Base-by-base conservation (phyloP, 2,329 filamentous ascomycete genomes). In the Colletotrichum spinosum region DNA sequence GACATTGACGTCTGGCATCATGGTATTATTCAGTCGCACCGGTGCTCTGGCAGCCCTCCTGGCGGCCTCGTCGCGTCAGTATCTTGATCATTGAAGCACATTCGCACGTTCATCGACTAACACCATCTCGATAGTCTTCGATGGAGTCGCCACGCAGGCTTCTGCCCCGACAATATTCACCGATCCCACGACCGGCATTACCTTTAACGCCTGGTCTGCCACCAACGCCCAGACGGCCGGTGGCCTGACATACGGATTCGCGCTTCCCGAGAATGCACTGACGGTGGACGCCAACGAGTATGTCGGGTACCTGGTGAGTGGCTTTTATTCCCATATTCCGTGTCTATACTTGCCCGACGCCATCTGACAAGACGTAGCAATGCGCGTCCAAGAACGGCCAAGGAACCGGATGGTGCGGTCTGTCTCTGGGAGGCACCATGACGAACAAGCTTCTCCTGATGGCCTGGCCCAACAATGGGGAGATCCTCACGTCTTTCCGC, bases 361-460 rank as follows among this genome's bases (percentile, higher is more conserved):
- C 44, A 39, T 5, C 3, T 65, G 7, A 33, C 39, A 11, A 13
- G 48, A 13, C 67, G 63, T 52, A 85, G 84, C 72, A 81, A 78
- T 81, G 82, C 72, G 70, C 79, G 60, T 81, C 81, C 10, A 78
- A 78, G 44, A 77, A 79, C 51, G 77, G 79, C 4, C 79, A 80
- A 15, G 74, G 77, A 3, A 82, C 81, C 33, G 88, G 87, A 13
- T 90, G 85, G 84, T 84, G 86, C 70, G 86, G 86, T 68, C 70
- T 90, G 17, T 83, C 84, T 1, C 79, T 89, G 57, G 83, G 82
- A 9, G 83, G 84, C 5, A 77, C 79, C 53, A 90, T 90, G 88
- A 84, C 82, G 8, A 82, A 83, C 68, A 82, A 82, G 42, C 77
- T 90, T 3, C 81, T 90, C 56, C 76, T 90, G 13, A 77, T 88